Base-by-base conservation (phyloP, 176 grass and related monocot species). In the Oropetium thomaeum region DNA sequence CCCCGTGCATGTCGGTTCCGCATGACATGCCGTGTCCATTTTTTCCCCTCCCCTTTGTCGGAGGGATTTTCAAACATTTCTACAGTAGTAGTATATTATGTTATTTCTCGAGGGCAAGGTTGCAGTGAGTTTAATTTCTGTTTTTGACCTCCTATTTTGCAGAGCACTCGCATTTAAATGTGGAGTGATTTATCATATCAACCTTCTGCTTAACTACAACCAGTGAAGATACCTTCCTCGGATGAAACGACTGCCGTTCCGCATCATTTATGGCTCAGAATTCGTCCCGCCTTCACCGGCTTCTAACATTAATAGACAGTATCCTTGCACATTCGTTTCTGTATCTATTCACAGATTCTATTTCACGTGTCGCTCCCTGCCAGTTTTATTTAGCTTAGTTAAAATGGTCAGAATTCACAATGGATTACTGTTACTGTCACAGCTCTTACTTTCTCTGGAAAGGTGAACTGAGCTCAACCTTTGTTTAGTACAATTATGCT, bases 271-370 rank as follows among this genome's bases (percentile, higher is more conserved):
- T 93, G 91, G 91, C 91, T 68, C 91, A 93, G 84, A 89, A 83
- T 74, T 99, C 96, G 73, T 99, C 96, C 76, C 89, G 91, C 61
- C 86, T 95, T 35, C 96, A 99, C 80, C 96, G 91, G 41, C 82
- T 99, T 29, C 96, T 99, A 73, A 99, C 96, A 65, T 81, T 99
- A 73, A 79, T 99, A 61, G 96, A 99, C 81, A 97, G 93, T 97
- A 97, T 93, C 81, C 87, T 93, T 74, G 8, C 26, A 31, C 44
- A 23, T 52, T 39, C 0, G 14, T 55, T 37, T 29, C 47, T 12
- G 51, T 14, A 42, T 34, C 71, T 74, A 16, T 31, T 59, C 16
- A 72, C 7, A 28, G 39, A 51, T 47, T 80, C 59, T 70, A 70
- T 22, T 22, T 29, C 16, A 40, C n/a, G 3, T 49, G 9, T 28